These are phyloP conservation scores for Globisporangium okanoganense DNA, from an alignment of 352 stramenopile genomes.

Conservation along the genomic window DNA sequence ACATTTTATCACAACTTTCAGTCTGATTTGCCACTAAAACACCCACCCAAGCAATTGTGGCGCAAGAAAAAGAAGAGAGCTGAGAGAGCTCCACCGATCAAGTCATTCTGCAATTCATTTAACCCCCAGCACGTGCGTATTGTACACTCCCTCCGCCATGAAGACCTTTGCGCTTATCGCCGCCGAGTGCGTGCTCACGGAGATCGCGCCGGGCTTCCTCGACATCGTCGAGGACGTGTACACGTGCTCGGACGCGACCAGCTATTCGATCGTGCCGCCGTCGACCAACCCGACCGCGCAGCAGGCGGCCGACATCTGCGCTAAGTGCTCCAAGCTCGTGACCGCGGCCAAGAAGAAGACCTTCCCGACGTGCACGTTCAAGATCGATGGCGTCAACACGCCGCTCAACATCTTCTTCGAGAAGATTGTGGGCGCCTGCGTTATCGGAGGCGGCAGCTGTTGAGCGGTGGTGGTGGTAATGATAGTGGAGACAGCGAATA, in stretches of 20 bases:
- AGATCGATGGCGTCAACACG: slow-evolving; percentile 1
- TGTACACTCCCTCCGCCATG: background rate
- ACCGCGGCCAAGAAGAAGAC: slow-evolving; percentile 8
- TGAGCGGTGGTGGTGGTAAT: no score
- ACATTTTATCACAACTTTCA: no score
- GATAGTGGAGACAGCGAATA: no score
- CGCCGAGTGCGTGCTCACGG: slow-evolving; percentile 1
- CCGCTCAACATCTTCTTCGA: slow-evolving; percentile 5
- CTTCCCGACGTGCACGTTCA: slow-evolving; percentile 10
- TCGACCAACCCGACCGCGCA: background rate
- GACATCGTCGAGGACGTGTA: background rate
- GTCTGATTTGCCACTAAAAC: no score
- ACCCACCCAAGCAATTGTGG: no score
- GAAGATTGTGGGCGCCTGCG: slow-evolving; percentile 3
- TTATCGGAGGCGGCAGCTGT: no score
- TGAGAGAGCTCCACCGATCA: background rate
- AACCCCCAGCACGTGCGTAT: no score
- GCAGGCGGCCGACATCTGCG: slow-evolving; percentile 4
- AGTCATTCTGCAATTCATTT: slow-evolving; percentile 8
- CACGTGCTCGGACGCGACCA: slow-evolving; percentile 2
- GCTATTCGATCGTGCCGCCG: slow-evolving; percentile 6
- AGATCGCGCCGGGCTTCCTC: background rate
- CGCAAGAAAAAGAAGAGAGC: no score
- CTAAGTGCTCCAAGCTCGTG: slow-evolving; percentile 10
- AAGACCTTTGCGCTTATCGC: slow-evolving; percentile 8